These are phyloP conservation scores for Fusarium sp. DNA, from an alignment of 2,329 filamentous ascomycete species.

Conservation along the genomic window DNA sequence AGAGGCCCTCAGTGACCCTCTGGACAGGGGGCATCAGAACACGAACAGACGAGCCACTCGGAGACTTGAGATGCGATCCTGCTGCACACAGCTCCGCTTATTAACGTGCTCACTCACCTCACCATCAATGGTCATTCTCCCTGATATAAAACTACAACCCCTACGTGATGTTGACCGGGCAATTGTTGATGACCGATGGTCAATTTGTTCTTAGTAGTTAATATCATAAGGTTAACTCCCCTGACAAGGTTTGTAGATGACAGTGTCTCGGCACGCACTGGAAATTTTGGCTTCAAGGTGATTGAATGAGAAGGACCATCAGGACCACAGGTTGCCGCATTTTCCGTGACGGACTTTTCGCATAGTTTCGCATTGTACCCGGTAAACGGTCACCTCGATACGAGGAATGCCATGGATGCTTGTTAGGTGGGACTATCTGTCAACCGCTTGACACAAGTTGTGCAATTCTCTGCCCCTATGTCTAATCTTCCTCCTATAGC, in stretches of 20 bases:
- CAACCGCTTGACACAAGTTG: background rate
- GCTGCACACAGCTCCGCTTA: background rate
- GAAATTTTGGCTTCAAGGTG: background rate
- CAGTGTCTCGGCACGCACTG: background rate
- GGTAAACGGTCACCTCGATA: background rate
- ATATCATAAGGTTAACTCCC: background rate
- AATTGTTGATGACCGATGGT: background rate
- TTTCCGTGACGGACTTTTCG: background rate
- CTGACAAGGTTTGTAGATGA: background rate
- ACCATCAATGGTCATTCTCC: background rate
- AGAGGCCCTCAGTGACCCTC: slow-evolving; percentile 2
- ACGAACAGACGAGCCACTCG: slow-evolving; percentile 25
- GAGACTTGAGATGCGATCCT: background rate
- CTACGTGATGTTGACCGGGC: background rate
- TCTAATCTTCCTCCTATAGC: background rate
- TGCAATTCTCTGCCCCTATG: background rate
- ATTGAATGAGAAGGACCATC: background rate
- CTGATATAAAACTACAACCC: background rate
- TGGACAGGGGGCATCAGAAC: slow-evolving; percentile 10
- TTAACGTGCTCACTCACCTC: background rate
- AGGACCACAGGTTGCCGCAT: background rate
- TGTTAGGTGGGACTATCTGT: background rate
- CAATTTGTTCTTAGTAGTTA: background rate
- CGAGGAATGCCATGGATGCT: background rate
- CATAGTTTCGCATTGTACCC: background rate